Evolutionary conservation across 495 filamentous ascomycete genomes (phyloP).

Genomic region (Penicillium taxi): DNA sequence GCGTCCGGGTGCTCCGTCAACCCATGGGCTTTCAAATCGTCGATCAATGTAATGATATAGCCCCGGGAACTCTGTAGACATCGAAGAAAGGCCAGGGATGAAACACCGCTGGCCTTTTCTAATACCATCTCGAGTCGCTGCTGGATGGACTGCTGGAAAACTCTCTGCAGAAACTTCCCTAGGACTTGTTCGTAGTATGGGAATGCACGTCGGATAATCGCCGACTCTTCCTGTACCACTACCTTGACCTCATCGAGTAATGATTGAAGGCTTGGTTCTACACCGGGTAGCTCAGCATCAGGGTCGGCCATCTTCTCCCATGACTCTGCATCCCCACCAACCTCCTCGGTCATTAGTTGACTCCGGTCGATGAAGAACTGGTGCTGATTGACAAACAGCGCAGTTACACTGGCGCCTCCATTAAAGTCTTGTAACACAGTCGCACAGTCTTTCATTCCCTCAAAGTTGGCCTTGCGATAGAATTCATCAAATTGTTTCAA

Average conservation of each 20-base stretch:
- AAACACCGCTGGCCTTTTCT: slow-evolving; percentile 84
- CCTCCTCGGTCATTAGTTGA: slow-evolving; percentile 84
- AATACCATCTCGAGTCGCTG: slow-evolving; percentile 93
- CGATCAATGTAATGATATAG: slow-evolving; percentile 76
- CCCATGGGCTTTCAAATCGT: slow-evolving; percentile 90
- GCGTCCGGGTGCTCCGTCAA: slow-evolving; percentile 92
- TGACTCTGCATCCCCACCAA: slow-evolving; percentile 70
- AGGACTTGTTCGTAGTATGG: slow-evolving; percentile 93
- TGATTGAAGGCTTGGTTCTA: slow-evolving; percentile 86
- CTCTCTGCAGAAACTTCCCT: slow-evolving; percentile 80
- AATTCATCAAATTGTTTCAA: slow-evolving; percentile 94
- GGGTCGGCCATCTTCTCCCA: slow-evolving; percentile 93
- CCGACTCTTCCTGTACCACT: slow-evolving; percentile 93
- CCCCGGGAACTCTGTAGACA: slow-evolving; percentile 81
- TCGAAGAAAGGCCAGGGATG: slow-evolving; percentile 83
- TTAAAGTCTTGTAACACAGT: slow-evolving; percentile 94
- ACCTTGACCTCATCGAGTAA: slow-evolving; percentile 89
- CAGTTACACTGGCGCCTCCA: slow-evolving; percentile 87
- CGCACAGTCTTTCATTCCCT: slow-evolving; percentile 93
- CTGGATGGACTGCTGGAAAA: slow-evolving; percentile 97
- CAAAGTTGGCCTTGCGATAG: slow-evolving; percentile 86
- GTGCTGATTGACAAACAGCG: slow-evolving; percentile 95
- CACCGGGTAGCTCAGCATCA: slow-evolving; percentile 79
- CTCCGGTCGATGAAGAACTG: slow-evolving; percentile 96
- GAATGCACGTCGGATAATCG: slow-evolving; percentile 91